A percentile compares a stretch with the other conserved stretches of the same genome.
Evolutionary conservation across 2,329 filamentous ascomycete species (phyloP).

Genomic region (Grosmannia clavigera): DNA sequence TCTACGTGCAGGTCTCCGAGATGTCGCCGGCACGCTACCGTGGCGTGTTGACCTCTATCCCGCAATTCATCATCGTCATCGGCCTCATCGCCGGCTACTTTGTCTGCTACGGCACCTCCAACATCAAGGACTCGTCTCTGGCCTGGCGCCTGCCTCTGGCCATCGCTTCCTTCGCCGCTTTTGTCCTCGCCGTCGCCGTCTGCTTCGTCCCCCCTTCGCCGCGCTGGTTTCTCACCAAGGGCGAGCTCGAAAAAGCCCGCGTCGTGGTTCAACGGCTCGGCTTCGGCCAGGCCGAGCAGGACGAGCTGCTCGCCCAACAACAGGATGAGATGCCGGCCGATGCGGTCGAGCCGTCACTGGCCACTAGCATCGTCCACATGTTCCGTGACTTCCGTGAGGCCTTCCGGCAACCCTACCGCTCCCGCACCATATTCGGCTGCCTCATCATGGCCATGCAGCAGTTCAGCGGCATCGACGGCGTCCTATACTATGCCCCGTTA

Average conservation of each 20-base stretch:
- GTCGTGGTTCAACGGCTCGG: conserved; percentile 26
- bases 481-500: conserved; percentile 48
- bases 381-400: conserved; percentile 20
- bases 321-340: conserved; percentile 14
- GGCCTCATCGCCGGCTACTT: conserved; percentile 47
- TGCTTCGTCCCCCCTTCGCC: conserved; percentile 37
- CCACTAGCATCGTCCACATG: conserved; percentile 17
- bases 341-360: conserved; percentile 15
- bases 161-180: conserved; percentile 22
- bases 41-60: conserved; percentile 37
- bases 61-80: conserved; percentile 38
- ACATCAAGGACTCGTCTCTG: conserved; percentile 28
- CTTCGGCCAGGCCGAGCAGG: conserved; percentile 29
- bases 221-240: conserved; percentile 38
- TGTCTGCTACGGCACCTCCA: conserved; percentile 43
- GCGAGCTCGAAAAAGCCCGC: conserved; percentile 30
- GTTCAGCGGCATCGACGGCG: conserved; percentile 45
- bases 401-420: conserved; percentile 25
- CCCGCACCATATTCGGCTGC: conserved; percentile 36
- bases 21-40: conserved; percentile 40
- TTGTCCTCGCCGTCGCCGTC: conserved; percentile 17
- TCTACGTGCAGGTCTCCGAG: conserved; percentile 43
- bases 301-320: conserved; percentile 22
- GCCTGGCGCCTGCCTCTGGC: conserved; percentile 45
- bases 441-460: conserved; percentile 50